Percentiles rank a stretch among this genome's conserved stretches.
phyloP scores from a whole-genome alignment of 2,329 filamentous ascomycete genomes.

The Lachnellula suecica region DNA sequence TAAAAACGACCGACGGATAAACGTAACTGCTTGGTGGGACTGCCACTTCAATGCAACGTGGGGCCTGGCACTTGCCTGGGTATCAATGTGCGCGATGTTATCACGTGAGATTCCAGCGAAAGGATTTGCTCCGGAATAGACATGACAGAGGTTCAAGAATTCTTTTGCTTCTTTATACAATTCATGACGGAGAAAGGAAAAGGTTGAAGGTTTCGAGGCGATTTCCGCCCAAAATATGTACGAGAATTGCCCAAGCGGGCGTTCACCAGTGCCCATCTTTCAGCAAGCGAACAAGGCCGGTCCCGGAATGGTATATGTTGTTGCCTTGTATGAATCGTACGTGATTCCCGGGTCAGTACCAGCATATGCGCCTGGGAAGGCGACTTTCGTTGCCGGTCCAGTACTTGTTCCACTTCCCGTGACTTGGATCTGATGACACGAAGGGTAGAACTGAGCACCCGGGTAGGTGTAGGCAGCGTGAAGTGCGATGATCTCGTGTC shows the following conservation, averaged over 20 bases:
- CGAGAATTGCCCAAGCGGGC: too few relatives aligned
- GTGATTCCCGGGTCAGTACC: constrained; percentile 32
- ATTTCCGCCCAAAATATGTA: too few relatives aligned
- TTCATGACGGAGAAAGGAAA: too few relatives aligned
- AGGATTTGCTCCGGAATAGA: too few relatives aligned
- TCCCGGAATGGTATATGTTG: constrained; percentile 46
- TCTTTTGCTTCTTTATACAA: too few relatives aligned
- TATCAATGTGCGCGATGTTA: neutral
- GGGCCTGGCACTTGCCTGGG: neutral
- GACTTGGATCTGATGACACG: constrained; percentile 40
- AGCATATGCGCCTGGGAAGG: constrained; percentile 35
- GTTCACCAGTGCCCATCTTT: too few relatives aligned
- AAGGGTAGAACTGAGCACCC: constrained; percentile 26
- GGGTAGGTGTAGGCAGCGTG: constrained; percentile 8
- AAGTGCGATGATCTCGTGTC: constrained; percentile 32
- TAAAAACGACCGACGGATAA: neutral
- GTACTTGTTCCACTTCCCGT: constrained; percentile 39
- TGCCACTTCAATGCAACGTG: neutral
- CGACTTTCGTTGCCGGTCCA: constrained; percentile 31
- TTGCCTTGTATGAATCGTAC: constrained; percentile 30
- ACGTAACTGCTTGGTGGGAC: neutral
- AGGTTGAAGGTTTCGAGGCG: too few relatives aligned
- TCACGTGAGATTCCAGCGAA: neutral
- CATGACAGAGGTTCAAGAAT: too few relatives aligned
- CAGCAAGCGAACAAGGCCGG: constrained; percentile 49